A percentile compares a stretch with the other conserved stretches of the same genome.
Evolutionary conservation across 106 monocot species (phyloP).

Genomic region (Narthecium ossifragum): DNA sequence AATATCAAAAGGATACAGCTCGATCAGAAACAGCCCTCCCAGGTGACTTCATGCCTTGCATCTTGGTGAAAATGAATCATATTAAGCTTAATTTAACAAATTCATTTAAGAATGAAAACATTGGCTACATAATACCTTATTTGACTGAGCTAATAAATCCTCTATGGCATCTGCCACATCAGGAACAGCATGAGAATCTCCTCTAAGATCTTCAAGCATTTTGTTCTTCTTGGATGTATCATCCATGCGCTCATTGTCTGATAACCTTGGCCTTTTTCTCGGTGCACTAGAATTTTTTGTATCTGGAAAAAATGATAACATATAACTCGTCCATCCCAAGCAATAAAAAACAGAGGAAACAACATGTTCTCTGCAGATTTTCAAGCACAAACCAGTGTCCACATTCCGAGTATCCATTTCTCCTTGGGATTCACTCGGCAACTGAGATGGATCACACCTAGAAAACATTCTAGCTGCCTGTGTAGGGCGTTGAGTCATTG

Average conservation of each 20-base stretch:
- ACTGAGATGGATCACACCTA: constrained; percentile 29
- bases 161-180: constrained; percentile 92
- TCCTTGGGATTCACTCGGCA: constrained; percentile 17
- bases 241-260: constrained; percentile 14
- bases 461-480: constrained; percentile 52
- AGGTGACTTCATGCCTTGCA: constrained; percentile 47
- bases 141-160: constrained; percentile 76
- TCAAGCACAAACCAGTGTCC: constrained; percentile 25
- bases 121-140: constrained; percentile 40
- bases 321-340: neutral
- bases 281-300: constrained; percentile 17
- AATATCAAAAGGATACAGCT: constrained; percentile 58
- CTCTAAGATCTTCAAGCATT: constrained; percentile 14
- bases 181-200: constrained; percentile 37
- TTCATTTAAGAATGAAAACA: neutral
- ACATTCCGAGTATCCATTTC: constrained; percentile 11
- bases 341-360: too few relatives aligned
- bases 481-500: constrained; percentile 73
- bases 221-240: constrained; percentile 28
- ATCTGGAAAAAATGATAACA: constrained; percentile 15
- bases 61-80: constrained; percentile 16
- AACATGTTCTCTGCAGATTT: too few relatives aligned
- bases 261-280: constrained; percentile 42
- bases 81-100: neutral
- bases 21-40: constrained; percentile 28